These are phyloP conservation scores for Grosmannia huntii DNA, from an alignment of 2,329 filamentous ascomycete genomes.

Conservation along the genomic window DNA sequence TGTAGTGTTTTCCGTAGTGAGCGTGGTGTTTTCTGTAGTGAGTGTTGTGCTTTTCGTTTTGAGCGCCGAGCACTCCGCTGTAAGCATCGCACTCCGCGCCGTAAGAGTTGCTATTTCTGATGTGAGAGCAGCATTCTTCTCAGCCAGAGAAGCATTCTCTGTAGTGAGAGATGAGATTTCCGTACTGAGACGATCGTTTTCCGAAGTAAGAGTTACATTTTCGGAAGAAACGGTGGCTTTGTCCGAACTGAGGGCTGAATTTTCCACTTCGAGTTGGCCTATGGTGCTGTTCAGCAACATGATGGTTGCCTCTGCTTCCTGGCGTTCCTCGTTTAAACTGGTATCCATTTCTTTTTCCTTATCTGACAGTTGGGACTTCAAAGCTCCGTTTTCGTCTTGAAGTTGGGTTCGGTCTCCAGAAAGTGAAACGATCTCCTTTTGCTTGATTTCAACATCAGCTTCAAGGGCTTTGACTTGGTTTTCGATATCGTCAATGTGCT, in stretches of 20 bases:
- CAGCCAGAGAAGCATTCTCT: neutral
- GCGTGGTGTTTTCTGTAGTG: neutral
- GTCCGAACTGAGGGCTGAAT: neutral
- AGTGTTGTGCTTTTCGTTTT: neutral
- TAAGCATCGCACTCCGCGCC: neutral
- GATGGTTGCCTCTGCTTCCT: neutral
- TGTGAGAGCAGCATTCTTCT: neutral
- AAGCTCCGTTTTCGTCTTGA: neutral
- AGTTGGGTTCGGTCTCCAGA: neutral
- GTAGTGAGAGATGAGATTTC: neutral
- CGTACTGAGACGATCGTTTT: neutral
- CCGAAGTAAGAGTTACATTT: neutral
- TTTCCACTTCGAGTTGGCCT: slow-evolving; percentile 2
- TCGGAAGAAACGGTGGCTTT: neutral
- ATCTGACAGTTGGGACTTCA: neutral
- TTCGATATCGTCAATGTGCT: neutral
- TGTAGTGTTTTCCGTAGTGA: neutral
- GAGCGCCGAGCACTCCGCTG: neutral
- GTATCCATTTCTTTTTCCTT: neutral
- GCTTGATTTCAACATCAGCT: neutral
- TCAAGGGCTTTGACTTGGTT: neutral
- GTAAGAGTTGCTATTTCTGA: neutral
- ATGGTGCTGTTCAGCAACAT: neutral
- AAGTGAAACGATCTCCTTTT: slow-evolving; percentile 2
- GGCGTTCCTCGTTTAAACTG: neutral